A percentile compares a stretch with the other conserved stretches of the same genome.
Evolutionary conservation across 352 stramenopile genomes (phyloP).

Genomic region (Elongisporangium prolatum): DNA sequence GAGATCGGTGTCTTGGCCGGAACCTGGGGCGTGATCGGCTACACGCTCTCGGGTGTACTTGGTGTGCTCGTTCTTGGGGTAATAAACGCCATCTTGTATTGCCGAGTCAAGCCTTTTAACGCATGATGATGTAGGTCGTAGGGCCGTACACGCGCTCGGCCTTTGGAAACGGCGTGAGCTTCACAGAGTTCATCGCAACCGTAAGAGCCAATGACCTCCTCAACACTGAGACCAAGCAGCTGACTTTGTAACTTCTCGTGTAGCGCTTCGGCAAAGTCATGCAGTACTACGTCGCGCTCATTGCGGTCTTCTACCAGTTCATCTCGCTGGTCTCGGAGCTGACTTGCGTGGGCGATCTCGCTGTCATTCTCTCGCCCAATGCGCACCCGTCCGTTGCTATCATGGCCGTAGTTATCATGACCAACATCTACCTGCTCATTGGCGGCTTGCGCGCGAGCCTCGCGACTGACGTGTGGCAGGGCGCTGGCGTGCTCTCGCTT

Average conservation of each 20-base stretch:
- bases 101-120: background rate
- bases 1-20: constrained; percentile 68
- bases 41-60: constrained; percentile 58
- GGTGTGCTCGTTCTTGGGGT: constrained; percentile 51
- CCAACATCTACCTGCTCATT: constrained; percentile 74
- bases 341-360: constrained; percentile 52
- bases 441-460: constrained; percentile 71
- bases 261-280: constrained; percentile 60
- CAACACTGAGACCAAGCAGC: too few relatives aligned
- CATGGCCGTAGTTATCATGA: constrained; percentile 51
- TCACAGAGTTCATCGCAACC: constrained; percentile 61
- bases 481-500: constrained; percentile 54
- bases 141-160: constrained; percentile 51
- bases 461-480: constrained; percentile 72
- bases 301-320: constrained; percentile 80
- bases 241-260: too few relatives aligned
- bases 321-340: constrained; percentile 73
- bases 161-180: constrained; percentile 66
- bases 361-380: constrained; percentile 38
- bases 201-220: constrained; percentile 21
- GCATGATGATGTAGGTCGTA: constrained; percentile 19
- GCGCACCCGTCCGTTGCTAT: constrained; percentile 57
- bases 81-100: constrained; percentile 1
- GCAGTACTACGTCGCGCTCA: constrained; percentile 61
- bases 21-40: constrained; percentile 76